phyloP scores from a whole-genome alignment of 2,329 filamentous ascomycete species.

The Spiromastix sp. region DNA sequence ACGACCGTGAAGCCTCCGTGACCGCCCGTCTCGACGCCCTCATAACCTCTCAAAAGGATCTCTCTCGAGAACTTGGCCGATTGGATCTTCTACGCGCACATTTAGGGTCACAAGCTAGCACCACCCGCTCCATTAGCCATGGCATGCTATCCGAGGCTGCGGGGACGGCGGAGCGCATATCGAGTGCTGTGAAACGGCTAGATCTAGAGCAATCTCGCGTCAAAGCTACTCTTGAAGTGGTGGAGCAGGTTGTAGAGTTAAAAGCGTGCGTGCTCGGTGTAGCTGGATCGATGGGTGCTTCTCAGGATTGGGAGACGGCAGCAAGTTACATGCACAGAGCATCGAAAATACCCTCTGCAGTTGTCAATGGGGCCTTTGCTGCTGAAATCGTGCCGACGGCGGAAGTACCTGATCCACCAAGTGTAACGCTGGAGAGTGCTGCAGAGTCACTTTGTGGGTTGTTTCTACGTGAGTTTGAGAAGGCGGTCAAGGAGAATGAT shows the following conservation, averaged over 20 bases:
- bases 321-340: conserved; percentile 81
- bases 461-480: conserved; percentile 91
- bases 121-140: conserved; percentile 73
- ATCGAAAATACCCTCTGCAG: conserved; percentile 65
- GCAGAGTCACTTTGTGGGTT: conserved; percentile 82
- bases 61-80: conserved; percentile 75
- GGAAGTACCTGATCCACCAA: conserved; percentile 86
- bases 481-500: conserved; percentile 76
- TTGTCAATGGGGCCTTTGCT: conserved; percentile 76
- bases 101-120: conserved; percentile 75
- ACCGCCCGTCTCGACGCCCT: conserved; percentile 65
- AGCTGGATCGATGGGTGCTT: conserved; percentile 89
- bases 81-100: conserved; percentile 84
- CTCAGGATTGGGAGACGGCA: conserved; percentile 97
- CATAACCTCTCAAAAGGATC: conserved; percentile 71
- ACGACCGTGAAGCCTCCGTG: conserved; percentile 63
- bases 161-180: conserved; percentile 74
- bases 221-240: conserved; percentile 78
- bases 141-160: conserved; percentile 83
- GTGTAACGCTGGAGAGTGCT: conserved; percentile 74
- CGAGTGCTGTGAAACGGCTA: conserved; percentile 72
- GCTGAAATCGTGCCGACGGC: conserved; percentile 88
- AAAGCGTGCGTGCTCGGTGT: conserved; percentile 95
- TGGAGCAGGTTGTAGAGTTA: conserved; percentile 92
- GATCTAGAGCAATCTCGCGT: conserved; percentile 88